Evolutionary conservation across 176 grass and related monocot species (phyloP).

Genomic region (Avena sativa): DNA sequence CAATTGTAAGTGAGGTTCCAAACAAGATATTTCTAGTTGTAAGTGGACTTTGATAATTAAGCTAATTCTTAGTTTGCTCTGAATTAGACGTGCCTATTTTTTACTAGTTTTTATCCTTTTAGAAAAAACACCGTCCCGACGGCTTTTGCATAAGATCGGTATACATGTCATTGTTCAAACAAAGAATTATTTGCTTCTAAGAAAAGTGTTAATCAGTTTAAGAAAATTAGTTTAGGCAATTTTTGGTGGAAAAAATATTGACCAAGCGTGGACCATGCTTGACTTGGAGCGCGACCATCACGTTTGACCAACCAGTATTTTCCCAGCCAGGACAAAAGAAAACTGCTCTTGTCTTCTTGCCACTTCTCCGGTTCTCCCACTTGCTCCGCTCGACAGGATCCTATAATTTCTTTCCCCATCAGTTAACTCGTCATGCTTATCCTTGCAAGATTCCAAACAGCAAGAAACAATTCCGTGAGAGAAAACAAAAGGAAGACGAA

Average conservation of each 20-base stretch:
- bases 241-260: conserved; percentile 34
- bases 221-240: not conserved
- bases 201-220: no score
- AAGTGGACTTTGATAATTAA: no score
- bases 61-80: no score
- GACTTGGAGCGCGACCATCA: conserved; percentile 36
- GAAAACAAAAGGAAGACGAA: not conserved
- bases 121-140: no score
- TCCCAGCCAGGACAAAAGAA: not conserved
- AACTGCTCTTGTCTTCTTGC: conserved; percentile 48
- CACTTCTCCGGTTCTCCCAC: conserved; percentile 31
- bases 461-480: conserved; percentile 19
- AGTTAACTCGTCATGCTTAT: not conserved
- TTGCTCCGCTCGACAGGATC: not conserved
- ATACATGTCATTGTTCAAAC: no score
- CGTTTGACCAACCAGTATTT: conserved; percentile 42
- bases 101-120: no score
- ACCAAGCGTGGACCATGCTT: conserved; percentile 38
- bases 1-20: no score
- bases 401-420: not conserved
- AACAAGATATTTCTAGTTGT: no score
- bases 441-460: conserved; percentile 33
- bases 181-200: no score
- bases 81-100: no score
- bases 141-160: no score